These are phyloP conservation scores for Pterulicium gracile DNA, from an alignment of 1,284 basidiomycete species.

Conservation along the genomic window DNA sequence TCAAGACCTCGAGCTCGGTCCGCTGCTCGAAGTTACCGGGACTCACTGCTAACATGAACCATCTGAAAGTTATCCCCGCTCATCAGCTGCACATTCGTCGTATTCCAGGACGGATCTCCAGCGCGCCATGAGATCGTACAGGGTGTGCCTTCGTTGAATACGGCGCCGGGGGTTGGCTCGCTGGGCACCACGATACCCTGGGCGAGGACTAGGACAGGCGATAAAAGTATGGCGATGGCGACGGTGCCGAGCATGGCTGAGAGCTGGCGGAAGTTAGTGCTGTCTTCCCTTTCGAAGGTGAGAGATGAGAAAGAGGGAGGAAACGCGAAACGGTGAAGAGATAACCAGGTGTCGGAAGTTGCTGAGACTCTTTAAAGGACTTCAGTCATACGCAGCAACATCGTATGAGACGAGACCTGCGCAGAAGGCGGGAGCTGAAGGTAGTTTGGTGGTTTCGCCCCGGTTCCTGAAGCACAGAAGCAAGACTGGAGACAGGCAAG, in stretches of 20 bases:
- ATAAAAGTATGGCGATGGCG: neutral
- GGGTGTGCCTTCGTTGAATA: conserved; percentile 42
- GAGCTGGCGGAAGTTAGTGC: too few relatives aligned
- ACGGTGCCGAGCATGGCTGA: neutral
- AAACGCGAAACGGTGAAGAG: too few relatives aligned
- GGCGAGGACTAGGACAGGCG: conserved; percentile 21
- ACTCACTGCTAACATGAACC: conserved; percentile 51
- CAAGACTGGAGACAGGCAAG: too few relatives aligned
- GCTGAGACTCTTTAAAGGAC: too few relatives aligned
- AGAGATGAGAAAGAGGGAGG: too few relatives aligned
- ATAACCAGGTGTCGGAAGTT: too few relatives aligned
- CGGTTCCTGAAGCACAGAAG: too few relatives aligned
- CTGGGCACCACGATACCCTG: conserved; percentile 43
- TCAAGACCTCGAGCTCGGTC: neutral
- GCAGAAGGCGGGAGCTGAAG: too few relatives aligned
- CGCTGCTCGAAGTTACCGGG: neutral
- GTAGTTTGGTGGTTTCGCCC: too few relatives aligned
- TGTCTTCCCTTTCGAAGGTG: too few relatives aligned
- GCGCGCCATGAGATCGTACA: conserved; percentile 50
- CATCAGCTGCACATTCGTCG: conserved; percentile 69
- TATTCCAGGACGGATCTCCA: conserved; percentile 47
- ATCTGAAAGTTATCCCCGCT: conserved; percentile 66
- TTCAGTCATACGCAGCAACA: too few relatives aligned
- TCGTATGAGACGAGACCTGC: too few relatives aligned
- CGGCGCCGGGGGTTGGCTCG: conserved; percentile 40